Base-by-base conservation (phyloP, 2,329 filamentous ascomycete species). In the Knoxdaviesia proteae region DNA sequence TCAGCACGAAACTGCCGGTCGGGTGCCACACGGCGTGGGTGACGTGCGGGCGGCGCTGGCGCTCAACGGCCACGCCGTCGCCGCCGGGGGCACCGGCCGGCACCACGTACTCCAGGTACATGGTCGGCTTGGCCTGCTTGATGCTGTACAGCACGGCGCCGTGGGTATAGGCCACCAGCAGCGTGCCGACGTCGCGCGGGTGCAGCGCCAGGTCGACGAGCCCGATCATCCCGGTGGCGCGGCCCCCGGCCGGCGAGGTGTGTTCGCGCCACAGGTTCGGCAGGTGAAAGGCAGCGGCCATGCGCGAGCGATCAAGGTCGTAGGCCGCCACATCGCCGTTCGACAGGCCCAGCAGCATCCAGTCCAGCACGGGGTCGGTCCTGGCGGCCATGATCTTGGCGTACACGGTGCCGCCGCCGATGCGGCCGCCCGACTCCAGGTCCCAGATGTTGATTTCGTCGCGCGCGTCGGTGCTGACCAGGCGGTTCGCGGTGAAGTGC, bases 21-120 rank as follows among this genome's bases (percentile, higher is more conserved):
- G 90, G 90, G 61, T 98, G 90, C 87, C 88, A 98, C 10, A 88
- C 58, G 1, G 84, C 87, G 50, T 93, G 82, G 1, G 78, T 84
- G 47, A 96, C 60, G 45, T 70, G 73, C 9, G 88, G 90, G 50
- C 68, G 74, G 41, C 87, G 74, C 46, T 71, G 56, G 9, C 69
- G 68, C 44, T 77, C 73, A 34, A 74, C 60, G 6, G 69, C 68
- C 36, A 69, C 60, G 32, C 76, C 72, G 53, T 84, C 81, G 61
- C 86, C 71, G n/a, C 88, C 88, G 0, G 83, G 81, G 4, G 88
- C 87, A 10, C 87, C 84, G 7, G 72, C 67, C 0, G 84, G 83
- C 3, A 96, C 58, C 45, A 80, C 69, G 57, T 96, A 96, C 49
- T 87, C 71, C 52, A 93, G 86, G 59, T 76, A 92, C 48, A 81